Base-by-base conservation (phyloP, 257 asterid genomes). In the Solanum peruvianum region DNA sequence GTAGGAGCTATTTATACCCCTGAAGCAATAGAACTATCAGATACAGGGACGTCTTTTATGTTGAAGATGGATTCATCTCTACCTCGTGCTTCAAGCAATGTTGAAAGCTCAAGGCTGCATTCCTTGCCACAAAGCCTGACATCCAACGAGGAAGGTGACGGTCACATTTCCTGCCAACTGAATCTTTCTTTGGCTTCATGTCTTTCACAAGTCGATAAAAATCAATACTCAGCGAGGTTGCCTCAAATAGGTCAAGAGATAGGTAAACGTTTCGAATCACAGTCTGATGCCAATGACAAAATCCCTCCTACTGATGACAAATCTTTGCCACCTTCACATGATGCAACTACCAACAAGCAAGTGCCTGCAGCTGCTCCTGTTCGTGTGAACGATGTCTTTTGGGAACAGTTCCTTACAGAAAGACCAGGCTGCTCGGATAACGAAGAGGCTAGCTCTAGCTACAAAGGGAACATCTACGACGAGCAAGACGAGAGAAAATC, bases 361-460 rank as follows among this genome's bases (percentile, higher is more conserved):
- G 94, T 39, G 52, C 90, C 92, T 60, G 87, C 91, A 80, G 84
- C 89, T 25, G 89, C 84, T 84, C 93, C 88, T 78, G 89, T 86
- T 71, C 91, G 93, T 77, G 98, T 94, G 86, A 97, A 97, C 86
- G 98, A 97, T 91, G 94, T 92, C 35, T 97, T 97, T 89, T 97
- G 98, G 99, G 99, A 97, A 86, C 98, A 94, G 87, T 97, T 95
- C 89, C 89, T 97, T 60, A 97, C 98, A 0, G 99, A 95, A 90
- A 88, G 96, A 76, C 98, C 99, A 2, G 99, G 98, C 49, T 93
- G 93, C 89, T 87, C 96, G 0, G 98, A 96, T 86, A 89, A 90
- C 15, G 98, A 94, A 92, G 98, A 94, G 92, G 95, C 97, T 18
- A 90, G 92, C 91, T 94, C 98, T 86, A 47, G 90, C 86, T 87